Percentiles rank a stretch among this genome's conserved stretches.
Conservation (phyloP, 2,329 filamentous ascomycete species). For the Elsinoe perseae region DNA sequence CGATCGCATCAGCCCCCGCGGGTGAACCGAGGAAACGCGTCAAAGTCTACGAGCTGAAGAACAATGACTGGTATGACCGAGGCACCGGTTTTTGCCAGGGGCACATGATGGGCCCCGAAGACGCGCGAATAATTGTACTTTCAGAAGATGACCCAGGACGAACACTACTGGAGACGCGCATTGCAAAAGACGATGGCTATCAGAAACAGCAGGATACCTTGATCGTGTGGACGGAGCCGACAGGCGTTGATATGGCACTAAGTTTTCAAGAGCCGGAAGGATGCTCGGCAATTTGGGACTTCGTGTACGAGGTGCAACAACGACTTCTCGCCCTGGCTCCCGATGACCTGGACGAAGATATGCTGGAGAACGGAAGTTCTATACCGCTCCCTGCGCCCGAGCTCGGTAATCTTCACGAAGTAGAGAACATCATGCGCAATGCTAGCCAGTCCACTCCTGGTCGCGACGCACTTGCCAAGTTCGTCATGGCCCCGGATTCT, state of each 20-base stretch:
- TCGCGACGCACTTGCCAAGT: slow-evolving; percentile 79
- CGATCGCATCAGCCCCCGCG: not conserved
- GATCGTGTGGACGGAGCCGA: slow-evolving; percentile 94
- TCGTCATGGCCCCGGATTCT: slow-evolving; percentile 66
- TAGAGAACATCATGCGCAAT: slow-evolving; percentile 75
- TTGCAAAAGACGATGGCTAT: slow-evolving; percentile 89
- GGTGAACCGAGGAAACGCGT: slow-evolving; percentile 56
- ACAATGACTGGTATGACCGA: slow-evolving; percentile 98
- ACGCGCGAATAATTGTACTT: slow-evolving; percentile 80
- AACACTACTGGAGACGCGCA: slow-evolving; percentile 78
- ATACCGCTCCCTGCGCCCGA: slow-evolving; percentile 72
- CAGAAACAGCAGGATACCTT: slow-evolving; percentile 98
- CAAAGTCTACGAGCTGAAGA: slow-evolving; percentile 97
- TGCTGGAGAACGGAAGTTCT: slow-evolving; percentile 62
- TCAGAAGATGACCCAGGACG: slow-evolving; percentile 86
- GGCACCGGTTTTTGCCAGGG: slow-evolving; percentile 94
- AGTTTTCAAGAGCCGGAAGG: slow-evolving; percentile 97
- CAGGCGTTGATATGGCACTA: slow-evolving; percentile 89
- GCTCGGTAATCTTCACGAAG: slow-evolving; percentile 72
- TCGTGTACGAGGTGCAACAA: slow-evolving; percentile 78
- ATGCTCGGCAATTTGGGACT: slow-evolving; percentile 90
- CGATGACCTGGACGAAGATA: slow-evolving; percentile 81
- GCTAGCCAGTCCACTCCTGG: slow-evolving; percentile 67
- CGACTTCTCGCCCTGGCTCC: slow-evolving; percentile 57
- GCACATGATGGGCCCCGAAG: slow-evolving; percentile 63